These are phyloP conservation scores for Elsinoe perseae DNA, from an alignment of 2,329 filamentous ascomycete genomes.

Conservation along the genomic window DNA sequence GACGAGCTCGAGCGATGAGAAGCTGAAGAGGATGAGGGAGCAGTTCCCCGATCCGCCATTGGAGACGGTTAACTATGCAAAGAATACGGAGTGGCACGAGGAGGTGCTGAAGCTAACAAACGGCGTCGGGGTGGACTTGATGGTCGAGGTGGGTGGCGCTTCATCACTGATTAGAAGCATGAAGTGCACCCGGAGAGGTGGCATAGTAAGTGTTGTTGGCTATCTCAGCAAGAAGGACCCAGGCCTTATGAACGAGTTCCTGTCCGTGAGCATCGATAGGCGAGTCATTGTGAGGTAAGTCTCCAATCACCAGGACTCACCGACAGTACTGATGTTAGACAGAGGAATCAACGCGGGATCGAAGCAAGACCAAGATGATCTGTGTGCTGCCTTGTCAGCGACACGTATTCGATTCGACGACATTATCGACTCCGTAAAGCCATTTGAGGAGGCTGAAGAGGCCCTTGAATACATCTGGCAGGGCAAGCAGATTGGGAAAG, in stretches of 20 bases:
- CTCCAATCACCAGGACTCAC: background rate
- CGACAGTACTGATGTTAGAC: background rate
- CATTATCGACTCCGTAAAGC: conserved; percentile 33
- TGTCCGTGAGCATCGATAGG: conserved; percentile 34
- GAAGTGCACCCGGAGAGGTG: conserved; percentile 36
- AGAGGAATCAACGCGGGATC: conserved; percentile 38
- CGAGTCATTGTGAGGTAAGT: conserved; percentile 29
- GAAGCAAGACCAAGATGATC: conserved; percentile 35
- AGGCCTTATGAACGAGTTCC: conserved; percentile 29
- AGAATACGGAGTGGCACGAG: conserved; percentile 22
- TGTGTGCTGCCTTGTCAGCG: conserved; percentile 31
- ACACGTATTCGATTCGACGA: conserved; percentile 27
- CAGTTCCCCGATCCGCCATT: conserved; percentile 20
- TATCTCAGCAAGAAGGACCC: conserved; percentile 32
- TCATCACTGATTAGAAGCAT: conserved; percentile 25
- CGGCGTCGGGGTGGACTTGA: conserved; percentile 17
- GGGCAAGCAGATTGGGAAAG: conserved; percentile 39
- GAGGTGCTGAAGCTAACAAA: conserved; percentile 15
- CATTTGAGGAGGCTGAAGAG: conserved; percentile 37
- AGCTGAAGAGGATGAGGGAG: conserved; percentile 22
- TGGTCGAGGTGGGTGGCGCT: conserved; percentile 26
- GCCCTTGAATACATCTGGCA: conserved; percentile 38
- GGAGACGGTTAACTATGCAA: conserved; percentile 20
- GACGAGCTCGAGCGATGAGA: conserved; percentile 24
- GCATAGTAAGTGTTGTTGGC: conserved; percentile 38